These are phyloP conservation scores for Backusella luteola DNA, from an alignment of 192 early-diverging fungal genomes.

Conservation along the genomic window DNA sequence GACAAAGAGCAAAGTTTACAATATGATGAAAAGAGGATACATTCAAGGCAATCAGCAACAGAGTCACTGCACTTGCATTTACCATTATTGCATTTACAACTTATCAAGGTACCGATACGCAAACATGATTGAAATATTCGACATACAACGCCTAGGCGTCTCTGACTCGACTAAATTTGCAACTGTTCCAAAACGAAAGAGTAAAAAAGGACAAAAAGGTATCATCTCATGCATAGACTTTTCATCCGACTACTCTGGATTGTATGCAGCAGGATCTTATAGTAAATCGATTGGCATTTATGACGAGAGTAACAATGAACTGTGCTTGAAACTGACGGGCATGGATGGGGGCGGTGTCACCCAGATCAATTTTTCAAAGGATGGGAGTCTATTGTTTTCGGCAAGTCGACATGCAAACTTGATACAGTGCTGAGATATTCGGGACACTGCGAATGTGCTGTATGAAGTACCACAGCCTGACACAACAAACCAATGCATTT, in stretches of 20 bases:
- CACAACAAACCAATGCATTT: slow-evolving; percentile 70
- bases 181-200: slow-evolving; percentile 62
- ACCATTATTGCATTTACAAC: too few species aligned
- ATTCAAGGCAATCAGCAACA: too few species aligned
- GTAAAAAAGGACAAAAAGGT: slow-evolving; percentile 67
- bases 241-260: too few species aligned
- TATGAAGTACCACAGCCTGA: slow-evolving; percentile 46
- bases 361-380: slow-evolving; percentile 64
- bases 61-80: too few species aligned
- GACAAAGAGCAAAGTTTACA: too few species aligned
- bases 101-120: too few species aligned
- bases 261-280: too few species aligned
- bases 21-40: too few species aligned
- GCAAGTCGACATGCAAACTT: slow-evolving; percentile 57
- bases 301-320: too few species aligned
- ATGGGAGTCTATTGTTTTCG: slow-evolving; percentile 64
- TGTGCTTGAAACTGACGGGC: slow-evolving; percentile 46
- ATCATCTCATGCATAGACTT: too few species aligned
- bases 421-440: slow-evolving; percentile 78
- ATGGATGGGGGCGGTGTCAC: slow-evolving; percentile 58
- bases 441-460: slow-evolving; percentile 67
- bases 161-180: slow-evolving; percentile 39
- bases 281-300: too few species aligned
- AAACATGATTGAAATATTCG: slow-evolving; percentile 68
- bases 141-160: slow-evolving; percentile 60